Evolutionary conservation across 1,284 basidiomycete genomes (phyloP).

Genomic region (Ustilago vetiveriae): DNA sequence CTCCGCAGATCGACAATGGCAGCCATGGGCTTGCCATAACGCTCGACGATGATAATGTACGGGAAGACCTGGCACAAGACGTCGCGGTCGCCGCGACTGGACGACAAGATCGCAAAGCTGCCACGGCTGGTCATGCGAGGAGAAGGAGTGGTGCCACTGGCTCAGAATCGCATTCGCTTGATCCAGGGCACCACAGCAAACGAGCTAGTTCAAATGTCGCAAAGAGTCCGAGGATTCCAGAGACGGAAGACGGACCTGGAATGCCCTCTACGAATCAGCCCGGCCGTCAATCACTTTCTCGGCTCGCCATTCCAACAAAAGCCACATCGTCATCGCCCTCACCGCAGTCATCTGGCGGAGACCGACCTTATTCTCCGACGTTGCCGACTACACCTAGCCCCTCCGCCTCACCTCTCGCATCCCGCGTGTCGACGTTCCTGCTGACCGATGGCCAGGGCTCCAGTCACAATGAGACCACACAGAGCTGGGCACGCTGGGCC

Average conservation of each 20-base stretch:
- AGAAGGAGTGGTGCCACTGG: slow-evolving; percentile 36
- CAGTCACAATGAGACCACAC: background rate
- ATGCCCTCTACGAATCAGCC: background rate
- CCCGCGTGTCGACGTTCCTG: slow-evolving; percentile 13
- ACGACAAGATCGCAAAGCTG: slow-evolving; percentile 17
- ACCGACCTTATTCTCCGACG: slow-evolving; percentile 51
- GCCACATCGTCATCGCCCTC: slow-evolving; percentile 3
- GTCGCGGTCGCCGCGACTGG: slow-evolving; percentile 33
- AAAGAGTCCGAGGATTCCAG: slow-evolving; percentile 28
- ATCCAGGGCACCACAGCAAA: slow-evolving; percentile 10
- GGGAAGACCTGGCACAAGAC: slow-evolving; percentile 6
- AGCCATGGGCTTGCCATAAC: slow-evolving; percentile 1
- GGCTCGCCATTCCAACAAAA: slow-evolving; percentile 16
- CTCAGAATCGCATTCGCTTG: slow-evolving; percentile 16
- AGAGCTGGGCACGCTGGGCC: slow-evolving; percentile 55
- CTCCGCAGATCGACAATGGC: background rate
- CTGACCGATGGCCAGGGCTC: slow-evolving; percentile 12
- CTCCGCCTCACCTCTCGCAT: background rate
- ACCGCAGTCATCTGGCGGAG: slow-evolving; percentile 19
- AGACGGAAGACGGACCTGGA: slow-evolving; percentile 10
- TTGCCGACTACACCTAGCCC: slow-evolving; percentile 14
- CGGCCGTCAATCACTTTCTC: background rate
- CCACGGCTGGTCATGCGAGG: slow-evolving; percentile 21
- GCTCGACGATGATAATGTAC: background rate
- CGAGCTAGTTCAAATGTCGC: slow-evolving; percentile 9